Evolutionary conservation across 2,329 filamentous ascomycete species (phyloP).

Genomic region (Coniosporium tulheliwenetii): DNA sequence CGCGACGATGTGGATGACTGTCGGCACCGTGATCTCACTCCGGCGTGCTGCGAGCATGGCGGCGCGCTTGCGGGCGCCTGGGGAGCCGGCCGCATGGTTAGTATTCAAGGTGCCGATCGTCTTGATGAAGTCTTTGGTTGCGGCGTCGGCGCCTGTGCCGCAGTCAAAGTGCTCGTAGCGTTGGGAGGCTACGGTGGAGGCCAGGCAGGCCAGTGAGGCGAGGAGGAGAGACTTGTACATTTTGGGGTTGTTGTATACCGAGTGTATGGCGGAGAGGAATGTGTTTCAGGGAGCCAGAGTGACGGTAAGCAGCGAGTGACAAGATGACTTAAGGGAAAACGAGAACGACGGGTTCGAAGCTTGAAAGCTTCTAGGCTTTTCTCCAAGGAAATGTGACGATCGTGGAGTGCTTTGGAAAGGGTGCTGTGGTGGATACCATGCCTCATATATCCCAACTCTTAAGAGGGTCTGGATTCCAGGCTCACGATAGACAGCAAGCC

Average conservation of each 20-base stretch:
- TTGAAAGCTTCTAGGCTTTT: no score
- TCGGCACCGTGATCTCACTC: constrained; percentile 18
- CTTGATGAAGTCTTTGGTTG: constrained; percentile 21
- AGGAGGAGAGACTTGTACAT: constrained; percentile 6
- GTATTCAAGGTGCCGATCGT: constrained; percentile 19
- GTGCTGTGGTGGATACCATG: no score
- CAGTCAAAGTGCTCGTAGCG: constrained; percentile 25
- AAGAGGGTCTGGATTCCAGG: no score
- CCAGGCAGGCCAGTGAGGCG: constrained; percentile 4
- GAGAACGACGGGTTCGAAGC: no score
- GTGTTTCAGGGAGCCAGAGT: no score
- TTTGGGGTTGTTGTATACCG: neutral
- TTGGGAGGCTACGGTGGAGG: constrained; percentile 7
- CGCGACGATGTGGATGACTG: constrained; percentile 31
- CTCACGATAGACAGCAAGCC: no score
- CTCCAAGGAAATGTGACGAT: no score
- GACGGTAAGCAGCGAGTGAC: no score
- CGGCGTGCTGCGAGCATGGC: constrained; percentile 5
- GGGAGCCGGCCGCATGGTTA: constrained; percentile 10
- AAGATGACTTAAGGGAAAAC: no score
- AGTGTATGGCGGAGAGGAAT: no score
- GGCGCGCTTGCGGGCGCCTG: constrained; percentile 11
- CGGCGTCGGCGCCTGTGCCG: constrained; percentile 19
- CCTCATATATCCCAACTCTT: no score
- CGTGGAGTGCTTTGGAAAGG: no score